Base-by-base conservation (phyloP, 495 filamentous ascomycete genomes). In the Podospora pseudopauciseta region DNA sequence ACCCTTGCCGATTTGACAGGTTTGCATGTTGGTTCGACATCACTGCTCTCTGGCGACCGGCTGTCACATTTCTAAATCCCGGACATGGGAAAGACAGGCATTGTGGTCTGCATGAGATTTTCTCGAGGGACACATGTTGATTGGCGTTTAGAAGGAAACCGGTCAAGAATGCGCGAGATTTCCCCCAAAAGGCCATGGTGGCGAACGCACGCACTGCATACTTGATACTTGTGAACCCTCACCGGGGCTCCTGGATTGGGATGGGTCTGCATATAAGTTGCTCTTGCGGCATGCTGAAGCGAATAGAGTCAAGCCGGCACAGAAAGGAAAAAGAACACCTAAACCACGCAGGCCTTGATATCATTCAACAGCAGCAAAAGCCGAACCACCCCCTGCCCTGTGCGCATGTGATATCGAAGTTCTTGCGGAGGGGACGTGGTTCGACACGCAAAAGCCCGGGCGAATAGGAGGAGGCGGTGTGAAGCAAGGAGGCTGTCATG, bases 21-120 rank as follows among this genome's bases (percentile, higher is more conserved):
- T 30, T 39, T 72, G 72, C 72, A 74, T 30, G 4, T 59, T n/a
- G 60, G 19, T 44, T 65, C 63, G 63, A 55, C 68, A 72, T 74
- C 64, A 69, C 30, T 1, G 28, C 23, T 23, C 23, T 59, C 32
- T 57, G 27, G 57, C 57, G n/a, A 67, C 65, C 67, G 70, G 64
- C 66, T 69, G 53, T 56, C 66, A 63, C 64, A 60, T 20, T 13
- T 57, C 18, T 23, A 23, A 23, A 23, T 68, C 39, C 59, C 44
- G 60, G 62, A 63, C 28, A 63, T 30, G 65, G 54, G 5, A 63
- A 6, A 54, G 23, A 23, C 23, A 58, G 26, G 26, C 39, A 39
- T 49, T 63, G 63, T 68, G 67, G 65, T 66, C 68, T 64, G 64
- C 68, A 70, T 66, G 68, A 65, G 67, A 63, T 63, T 69, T 44